Conservation (phyloP, 73 alveolate species). For the Loxodes magnus region DNA sequence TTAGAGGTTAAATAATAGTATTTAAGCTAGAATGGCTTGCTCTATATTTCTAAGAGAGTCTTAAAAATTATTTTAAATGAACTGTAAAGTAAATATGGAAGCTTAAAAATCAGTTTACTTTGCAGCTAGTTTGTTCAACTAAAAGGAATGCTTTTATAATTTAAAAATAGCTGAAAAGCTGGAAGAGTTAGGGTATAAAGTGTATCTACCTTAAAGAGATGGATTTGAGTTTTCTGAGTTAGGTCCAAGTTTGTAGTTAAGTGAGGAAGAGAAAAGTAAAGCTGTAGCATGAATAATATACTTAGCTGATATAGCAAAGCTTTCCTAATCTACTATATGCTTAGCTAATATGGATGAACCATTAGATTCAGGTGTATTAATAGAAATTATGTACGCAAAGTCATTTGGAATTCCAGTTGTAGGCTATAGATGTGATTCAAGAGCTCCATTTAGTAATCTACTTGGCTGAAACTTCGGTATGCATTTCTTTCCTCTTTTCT, state of each 20-base stretch:
- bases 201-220: slow-evolving; percentile 20
- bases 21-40: no score
- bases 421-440: slow-evolving; percentile 21
- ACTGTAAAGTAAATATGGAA: no score
- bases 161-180: slow-evolving; percentile 13
- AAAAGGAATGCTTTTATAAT: slow-evolving; percentile 19
- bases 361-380: slow-evolving; percentile 21
- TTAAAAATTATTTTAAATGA: no score
- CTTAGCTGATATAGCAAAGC: slow-evolving; percentile 14
- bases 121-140: slow-evolving; percentile 17
- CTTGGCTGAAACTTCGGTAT: slow-evolving; percentile 18
- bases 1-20: no score
- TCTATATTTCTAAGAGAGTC: no score
- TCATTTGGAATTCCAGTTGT: slow-evolving; percentile 12
- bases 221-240: slow-evolving; percentile 16
- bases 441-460: slow-evolving; percentile 20
- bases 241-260: background rate
- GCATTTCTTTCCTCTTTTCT: slow-evolving; percentile 17
- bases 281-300: slow-evolving; percentile 23
- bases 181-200: slow-evolving; percentile 11
- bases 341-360: slow-evolving; percentile 23
- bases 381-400: slow-evolving; percentile 26
- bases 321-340: slow-evolving; percentile 8
- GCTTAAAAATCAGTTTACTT: no score
- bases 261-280: slow-evolving; percentile 14